phyloP scores from a whole-genome alignment of 768 basidiomycete genomes.

The Kondoa subrosea region DNA sequence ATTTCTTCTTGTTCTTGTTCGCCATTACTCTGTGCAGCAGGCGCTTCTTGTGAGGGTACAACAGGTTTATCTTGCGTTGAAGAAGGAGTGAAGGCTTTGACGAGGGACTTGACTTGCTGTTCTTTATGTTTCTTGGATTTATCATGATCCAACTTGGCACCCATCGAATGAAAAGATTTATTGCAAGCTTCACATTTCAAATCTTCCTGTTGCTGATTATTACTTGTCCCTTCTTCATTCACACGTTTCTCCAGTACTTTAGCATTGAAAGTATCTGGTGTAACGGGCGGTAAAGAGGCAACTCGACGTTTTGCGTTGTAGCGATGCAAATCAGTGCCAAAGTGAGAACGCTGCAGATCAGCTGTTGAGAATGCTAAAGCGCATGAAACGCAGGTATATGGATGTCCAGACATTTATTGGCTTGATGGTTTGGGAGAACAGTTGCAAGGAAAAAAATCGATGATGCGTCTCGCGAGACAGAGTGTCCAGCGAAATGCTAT shows the following conservation, averaged over 20 bases:
- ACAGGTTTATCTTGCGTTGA: neutral
- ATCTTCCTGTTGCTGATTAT: slow-evolving; percentile 5
- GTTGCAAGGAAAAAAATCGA: neutral
- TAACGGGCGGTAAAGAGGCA: slow-evolving; percentile 72
- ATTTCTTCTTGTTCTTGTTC: neutral
- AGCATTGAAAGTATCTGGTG: slow-evolving; percentile 57
- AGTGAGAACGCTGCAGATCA: slow-evolving; percentile 72
- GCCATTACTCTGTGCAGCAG: neutral
- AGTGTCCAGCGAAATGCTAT: neutral
- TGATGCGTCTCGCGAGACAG: too few relatives aligned
- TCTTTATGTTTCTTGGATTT: slow-evolving; percentile 80
- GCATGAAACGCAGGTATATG: slow-evolving; percentile 84
- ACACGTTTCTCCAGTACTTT: slow-evolving; percentile 44
- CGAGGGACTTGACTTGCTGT: slow-evolving; percentile 41
- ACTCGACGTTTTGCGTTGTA: slow-evolving; percentile 80
- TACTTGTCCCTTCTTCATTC: neutral
- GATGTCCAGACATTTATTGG: slow-evolving; percentile 15
- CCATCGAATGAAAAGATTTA: slow-evolving; percentile 74
- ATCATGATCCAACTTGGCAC: slow-evolving; percentile 73
- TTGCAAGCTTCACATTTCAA: slow-evolving; percentile 61
- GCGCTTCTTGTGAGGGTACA: neutral
- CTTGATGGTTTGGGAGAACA: slow-evolving; percentile 14
- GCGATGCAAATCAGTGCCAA: slow-evolving; percentile 82
- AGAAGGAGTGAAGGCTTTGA: slow-evolving; percentile 19
- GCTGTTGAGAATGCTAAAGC: slow-evolving; percentile 67